Evolutionary conservation across 768 basidiomycete species (phyloP), one percentile per base, ranked within the genome.

Genomic region (Agrocybe praecox): DNA sequence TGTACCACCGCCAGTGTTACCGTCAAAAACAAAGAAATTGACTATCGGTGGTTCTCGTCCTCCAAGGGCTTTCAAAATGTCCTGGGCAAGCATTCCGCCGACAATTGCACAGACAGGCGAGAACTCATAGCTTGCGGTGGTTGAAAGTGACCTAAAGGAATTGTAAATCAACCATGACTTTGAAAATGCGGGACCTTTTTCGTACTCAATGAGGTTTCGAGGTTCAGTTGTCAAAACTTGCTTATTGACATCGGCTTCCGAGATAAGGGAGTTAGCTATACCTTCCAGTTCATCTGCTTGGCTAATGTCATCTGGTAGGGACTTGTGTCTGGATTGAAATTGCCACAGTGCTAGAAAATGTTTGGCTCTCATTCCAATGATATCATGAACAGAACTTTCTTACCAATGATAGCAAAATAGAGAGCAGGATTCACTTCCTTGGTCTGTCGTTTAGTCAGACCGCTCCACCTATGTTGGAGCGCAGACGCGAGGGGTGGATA

Each of bases 81-180:
- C 97, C 70, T 98, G 97, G 1, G 88, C 96, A 14, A 98, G 76
- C 74, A 98, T 84, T 21, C 97, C 97, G 23, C 97, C 97, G 36
- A 99, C 80, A 33, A 99, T 90, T 1, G 97, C 97, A 68, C 94
- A 93, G 1, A 94, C 88, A 0, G 97, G 94, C 0, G 94, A 89
- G 74, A 98, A 93, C 68, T 96, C 94, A 69, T 90, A 86, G 18
- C 75, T 72, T 7, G 92, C 88, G n/a, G 89, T 86, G 14, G 76
- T 80, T 5, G 87, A 76, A 42, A 90, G 61, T n/a, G 84, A 76
- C 61, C 95, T 97, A 62, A 51, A 54, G 58, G 46, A 48, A 49
- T 21, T 51, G 55, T 42, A 50, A 54, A 29, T 55, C 55, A 56
- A 45, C 29, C 44, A 26, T 40, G 36, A 12, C 50, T 18, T 49